phyloP scores from a whole-genome alignment of 148 eudicot genomes.

The Euryodendron excelsum region DNA sequence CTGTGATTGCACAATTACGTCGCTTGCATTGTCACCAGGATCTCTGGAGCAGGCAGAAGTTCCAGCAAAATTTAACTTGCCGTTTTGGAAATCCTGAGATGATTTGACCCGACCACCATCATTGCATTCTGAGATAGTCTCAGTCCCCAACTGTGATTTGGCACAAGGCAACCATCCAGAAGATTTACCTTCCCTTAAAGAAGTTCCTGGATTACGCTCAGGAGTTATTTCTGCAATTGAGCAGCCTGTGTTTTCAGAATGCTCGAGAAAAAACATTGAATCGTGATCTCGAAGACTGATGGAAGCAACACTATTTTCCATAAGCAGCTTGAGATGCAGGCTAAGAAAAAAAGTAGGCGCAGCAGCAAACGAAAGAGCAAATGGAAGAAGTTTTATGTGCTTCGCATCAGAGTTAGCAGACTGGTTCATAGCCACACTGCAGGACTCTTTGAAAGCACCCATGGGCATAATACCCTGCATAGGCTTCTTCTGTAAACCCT shows the following conservation, averaged over 20 bases:
- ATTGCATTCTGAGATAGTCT: slow-evolving; percentile 19
- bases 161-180: slow-evolving; percentile 19
- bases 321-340: slow-evolving; percentile 72
- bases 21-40: slow-evolving; percentile 21
- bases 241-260: slow-evolving; percentile 22
- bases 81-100: slow-evolving; percentile 24
- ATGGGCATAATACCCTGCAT: slow-evolving; percentile 18
- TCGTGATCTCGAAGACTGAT: slow-evolving; percentile 39
- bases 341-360: slow-evolving; percentile 66
- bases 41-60: slow-evolving; percentile 19
- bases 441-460: slow-evolving; percentile 35
- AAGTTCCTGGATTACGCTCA: slow-evolving; percentile 23
- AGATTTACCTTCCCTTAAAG: not conserved
- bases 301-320: slow-evolving; percentile 60
- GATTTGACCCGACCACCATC: slow-evolving; percentile 27
- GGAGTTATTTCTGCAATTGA: slow-evolving; percentile 15
- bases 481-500: slow-evolving; percentile 42
- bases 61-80: not conserved
- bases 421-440: slow-evolving; percentile 22
- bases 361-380: slow-evolving; percentile 67
- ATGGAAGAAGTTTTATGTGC: slow-evolving; percentile 46
- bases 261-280: slow-evolving; percentile 28
- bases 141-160: slow-evolving; percentile 11
- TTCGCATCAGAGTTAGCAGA: slow-evolving; percentile 33
- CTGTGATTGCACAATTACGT: slow-evolving; percentile 11